Conservation (phyloP, 768 basidiomycete species). For the Trichaptum fuscoviolaceum region DNA sequence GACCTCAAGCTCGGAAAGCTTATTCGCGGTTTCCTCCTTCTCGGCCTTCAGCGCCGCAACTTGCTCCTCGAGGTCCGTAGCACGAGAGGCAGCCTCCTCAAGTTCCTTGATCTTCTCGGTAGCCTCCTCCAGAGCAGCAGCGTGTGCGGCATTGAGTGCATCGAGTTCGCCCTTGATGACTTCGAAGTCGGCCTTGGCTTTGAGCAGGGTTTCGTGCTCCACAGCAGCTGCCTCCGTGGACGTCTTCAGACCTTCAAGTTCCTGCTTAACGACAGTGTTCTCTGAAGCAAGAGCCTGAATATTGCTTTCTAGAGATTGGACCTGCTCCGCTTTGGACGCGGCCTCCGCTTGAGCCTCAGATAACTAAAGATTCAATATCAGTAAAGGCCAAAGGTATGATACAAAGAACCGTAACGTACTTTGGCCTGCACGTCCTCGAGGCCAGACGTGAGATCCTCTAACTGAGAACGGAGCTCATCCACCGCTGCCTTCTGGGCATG, state of each 20-base stretch:
- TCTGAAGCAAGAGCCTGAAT: conserved; percentile 40
- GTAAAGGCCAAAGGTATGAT: neutral
- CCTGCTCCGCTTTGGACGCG: conserved; percentile 37
- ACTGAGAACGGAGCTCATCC: conserved; percentile 27
- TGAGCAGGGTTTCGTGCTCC: conserved; percentile 59
- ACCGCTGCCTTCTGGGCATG: conserved; percentile 37
- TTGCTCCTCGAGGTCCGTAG: conserved; percentile 41
- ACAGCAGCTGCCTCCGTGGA: conserved; percentile 47
- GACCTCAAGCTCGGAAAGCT: conserved; percentile 76
- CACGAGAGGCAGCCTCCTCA: conserved; percentile 40
- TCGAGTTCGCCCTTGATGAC: conserved; percentile 48
- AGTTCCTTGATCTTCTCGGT: conserved; percentile 40
- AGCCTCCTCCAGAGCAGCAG: conserved; percentile 42
- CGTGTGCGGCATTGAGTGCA: conserved; percentile 45
- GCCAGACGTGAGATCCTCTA: conserved; percentile 22
- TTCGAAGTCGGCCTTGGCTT: conserved; percentile 58
- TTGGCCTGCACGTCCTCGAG: conserved; percentile 42
- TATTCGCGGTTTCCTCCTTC: conserved; percentile 64
- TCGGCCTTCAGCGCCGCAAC: conserved; percentile 51
- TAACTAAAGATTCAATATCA: conserved; percentile 36
- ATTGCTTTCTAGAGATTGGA: conserved; percentile 47
- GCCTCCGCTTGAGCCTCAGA: conserved; percentile 39
- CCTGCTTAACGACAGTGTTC: conserved; percentile 43
- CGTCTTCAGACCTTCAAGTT: conserved; percentile 44
- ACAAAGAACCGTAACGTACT: conserved; percentile 32